phyloP scores from a whole-genome alignment of 2,329 filamentous ascomycete genomes.

The Trichoderma gracile region DNA sequence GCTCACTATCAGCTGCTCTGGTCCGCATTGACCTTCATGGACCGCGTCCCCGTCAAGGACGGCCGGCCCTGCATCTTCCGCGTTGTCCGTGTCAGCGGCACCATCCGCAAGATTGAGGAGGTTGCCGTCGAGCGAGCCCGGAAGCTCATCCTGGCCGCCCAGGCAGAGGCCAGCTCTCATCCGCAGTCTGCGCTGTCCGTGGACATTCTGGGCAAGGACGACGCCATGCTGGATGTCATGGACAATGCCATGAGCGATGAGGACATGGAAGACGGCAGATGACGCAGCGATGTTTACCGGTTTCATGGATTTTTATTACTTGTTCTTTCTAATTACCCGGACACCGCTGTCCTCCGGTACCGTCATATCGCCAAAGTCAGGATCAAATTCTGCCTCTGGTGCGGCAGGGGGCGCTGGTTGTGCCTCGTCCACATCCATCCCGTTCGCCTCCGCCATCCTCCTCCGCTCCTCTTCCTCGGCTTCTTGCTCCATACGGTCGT shows the following conservation, averaged over 20 bases:
- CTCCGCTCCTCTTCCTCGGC: conserved; percentile 78
- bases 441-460: conserved; percentile 46
- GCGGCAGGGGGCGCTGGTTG: conserved; percentile 29
- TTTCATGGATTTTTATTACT: conserved; percentile 41
- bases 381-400: conserved; percentile 39
- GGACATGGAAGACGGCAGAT: conserved; percentile 47
- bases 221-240: conserved; percentile 46
- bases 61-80: conserved; percentile 73
- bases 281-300: conserved; percentile 36
- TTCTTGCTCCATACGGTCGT: conserved; percentile 75
- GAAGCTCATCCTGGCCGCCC: conserved; percentile 67
- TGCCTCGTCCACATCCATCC: conserved; percentile 40
- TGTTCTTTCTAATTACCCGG: conserved; percentile 64
- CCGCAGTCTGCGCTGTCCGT: conserved; percentile 29
- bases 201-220: conserved; percentile 34
- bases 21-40: conserved; percentile 83
- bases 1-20: conserved; percentile 85
- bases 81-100: conserved; percentile 86
- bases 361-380: conserved; percentile 54
- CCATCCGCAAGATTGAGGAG: conserved; percentile 88
- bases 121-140: conserved; percentile 81
- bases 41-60: conserved; percentile 61
- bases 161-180: conserved; percentile 41
- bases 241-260: conserved; percentile 47
- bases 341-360: conserved; percentile 64